A percentile compares a stretch with the other conserved stretches of the same genome.
These are phyloP conservation scores for Bretschneidera sinensis DNA, from an alignment of 345 rosid genomes.

Conservation along the genomic window DNA sequence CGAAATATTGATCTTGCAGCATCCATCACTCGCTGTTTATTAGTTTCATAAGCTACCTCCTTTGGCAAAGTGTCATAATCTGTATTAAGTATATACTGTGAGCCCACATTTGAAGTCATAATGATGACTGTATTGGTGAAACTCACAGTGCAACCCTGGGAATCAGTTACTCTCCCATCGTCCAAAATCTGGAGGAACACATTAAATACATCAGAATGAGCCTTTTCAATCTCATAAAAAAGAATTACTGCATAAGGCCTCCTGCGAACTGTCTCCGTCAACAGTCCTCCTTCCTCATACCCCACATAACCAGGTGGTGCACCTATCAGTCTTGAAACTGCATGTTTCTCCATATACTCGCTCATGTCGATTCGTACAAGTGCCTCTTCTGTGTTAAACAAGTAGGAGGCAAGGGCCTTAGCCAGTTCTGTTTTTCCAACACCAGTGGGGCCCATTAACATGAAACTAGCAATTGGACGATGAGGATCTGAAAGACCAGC, in stretches of 20 bases:
- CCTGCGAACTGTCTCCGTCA: conserved; percentile 87
- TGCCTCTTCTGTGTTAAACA: conserved; percentile 97
- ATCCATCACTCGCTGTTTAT: conserved; percentile 79
- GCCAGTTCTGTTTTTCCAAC: conserved; percentile 98
- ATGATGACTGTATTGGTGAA: conserved; percentile 89
- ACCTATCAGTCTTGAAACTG: conserved; percentile 93
- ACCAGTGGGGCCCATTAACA: conserved; percentile 99
- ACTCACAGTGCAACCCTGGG: conserved; percentile 93
- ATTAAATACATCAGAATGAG: conserved; percentile 87
- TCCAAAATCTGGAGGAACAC: conserved; percentile 96
- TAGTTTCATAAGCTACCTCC: conserved; percentile 68
- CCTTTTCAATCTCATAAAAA: conserved; percentile 98
- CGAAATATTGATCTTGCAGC: conserved; percentile 97
- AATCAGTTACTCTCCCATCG: conserved; percentile 96
- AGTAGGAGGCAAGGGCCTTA: conserved; percentile 83
- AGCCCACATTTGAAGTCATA: conserved; percentile 96
- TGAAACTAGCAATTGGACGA: conserved; percentile 96
- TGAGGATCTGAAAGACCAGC: conserved; percentile 98
- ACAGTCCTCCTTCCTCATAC: conserved; percentile 96
- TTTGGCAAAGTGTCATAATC: conserved; percentile 47
- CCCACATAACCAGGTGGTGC: conserved; percentile 99
- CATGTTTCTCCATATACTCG: conserved; percentile 99
- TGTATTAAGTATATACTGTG: conserved; percentile 70
- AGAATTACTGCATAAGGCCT: conserved; percentile 96
- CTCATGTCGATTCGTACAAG: conserved; percentile 96